Evolutionary conservation across 345 rosid species (phyloP), one percentile per base, ranked within the genome.

Genomic region (Camelina laxa): DNA sequence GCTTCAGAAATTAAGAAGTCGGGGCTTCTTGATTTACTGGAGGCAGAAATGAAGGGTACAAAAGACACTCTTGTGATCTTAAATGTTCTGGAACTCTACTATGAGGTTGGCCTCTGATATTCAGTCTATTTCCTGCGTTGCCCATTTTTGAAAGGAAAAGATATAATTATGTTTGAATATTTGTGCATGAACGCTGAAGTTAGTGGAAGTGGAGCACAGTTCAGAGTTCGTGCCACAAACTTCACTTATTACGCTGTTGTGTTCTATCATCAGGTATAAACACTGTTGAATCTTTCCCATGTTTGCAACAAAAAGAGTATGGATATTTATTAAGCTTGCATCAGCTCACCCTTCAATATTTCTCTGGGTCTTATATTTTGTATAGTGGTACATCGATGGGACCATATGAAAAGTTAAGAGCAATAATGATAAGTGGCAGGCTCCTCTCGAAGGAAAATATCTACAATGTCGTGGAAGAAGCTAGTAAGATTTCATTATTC

Each of bases 341-440:
- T 60, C 45, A 33, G 19, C 69, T 57, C 73, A 72, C 69, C 53
- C 24, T 71, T 64, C 15, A 31, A 9, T 72, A 54, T 35, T 69
- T 38, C 9, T 39, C 22, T 4, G 41, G 56, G 47, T 51, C 41
- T 39, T 64, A 16, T n/a, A 9, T 19, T 60, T 47, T 60, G 54
- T 72, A 41, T 72, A 90, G 98, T 76, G 82, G 85, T 76, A 50
- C 83, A 53, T 84, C 89, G 13, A 36, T 19, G 60, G 97, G 84
- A 47, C 61, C 82, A 42, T 77, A 86, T 62, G 68, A 88, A 81
- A 85, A 90, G 82, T 82, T 91, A 47, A 88, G 97, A 82, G 98
- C 95, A 72, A 82, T 90, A 82, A 83, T 85, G 87, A 87, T 90
- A 63, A 84, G 82, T 79, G 97, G 95, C 75, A 87, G 96, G 80